Evolutionary conservation across 768 basidiomycete genomes (phyloP).

Genomic region (Dentipellis fragilis): DNA sequence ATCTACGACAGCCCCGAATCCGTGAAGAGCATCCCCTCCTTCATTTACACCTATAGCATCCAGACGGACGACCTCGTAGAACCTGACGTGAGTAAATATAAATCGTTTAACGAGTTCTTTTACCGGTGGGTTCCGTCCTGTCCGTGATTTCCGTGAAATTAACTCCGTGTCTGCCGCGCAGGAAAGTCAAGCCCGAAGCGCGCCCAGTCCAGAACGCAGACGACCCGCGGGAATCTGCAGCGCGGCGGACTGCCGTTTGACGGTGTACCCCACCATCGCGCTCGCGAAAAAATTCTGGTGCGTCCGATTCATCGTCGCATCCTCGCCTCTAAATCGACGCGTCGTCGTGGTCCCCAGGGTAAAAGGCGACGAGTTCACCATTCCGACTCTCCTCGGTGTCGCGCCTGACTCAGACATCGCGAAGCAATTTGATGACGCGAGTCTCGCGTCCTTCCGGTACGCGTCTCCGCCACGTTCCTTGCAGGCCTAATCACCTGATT

Average conservation of each 20-base stretch:
- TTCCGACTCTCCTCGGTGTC: constrained; percentile 35
- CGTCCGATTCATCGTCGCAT: constrained; percentile 2
- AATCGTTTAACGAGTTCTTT: constrained; percentile 4
- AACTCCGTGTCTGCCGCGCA: constrained; percentile 8
- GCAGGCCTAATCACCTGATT: background rate
- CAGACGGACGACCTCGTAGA: constrained; percentile 49
- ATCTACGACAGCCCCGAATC: constrained; percentile 47
- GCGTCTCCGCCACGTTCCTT: background rate
- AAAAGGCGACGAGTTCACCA: background rate
- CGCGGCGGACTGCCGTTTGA: constrained; percentile 66
- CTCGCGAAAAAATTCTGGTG: constrained; percentile 64
- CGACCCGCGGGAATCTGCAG: constrained; percentile 44
- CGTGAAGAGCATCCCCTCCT: constrained; percentile 41
- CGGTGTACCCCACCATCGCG: constrained; percentile 50
- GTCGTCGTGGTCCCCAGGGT: background rate
- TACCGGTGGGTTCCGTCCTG: background rate
- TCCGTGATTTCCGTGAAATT: background rate
- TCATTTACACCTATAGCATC: constrained; percentile 46
- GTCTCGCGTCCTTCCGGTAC: constrained; percentile 54
- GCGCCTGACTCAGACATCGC: constrained; percentile 32
- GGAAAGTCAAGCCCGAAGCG: constrained; percentile 46
- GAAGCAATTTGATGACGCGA: constrained; percentile 30
- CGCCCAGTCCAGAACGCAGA: constrained; percentile 50
- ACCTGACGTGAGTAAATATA: constrained; percentile 52
- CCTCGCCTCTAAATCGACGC: background rate